These are phyloP conservation scores for Globisporangium rhizosaccharum DNA, from an alignment of 352 stramenopile genomes.

Conservation along the genomic window DNA sequence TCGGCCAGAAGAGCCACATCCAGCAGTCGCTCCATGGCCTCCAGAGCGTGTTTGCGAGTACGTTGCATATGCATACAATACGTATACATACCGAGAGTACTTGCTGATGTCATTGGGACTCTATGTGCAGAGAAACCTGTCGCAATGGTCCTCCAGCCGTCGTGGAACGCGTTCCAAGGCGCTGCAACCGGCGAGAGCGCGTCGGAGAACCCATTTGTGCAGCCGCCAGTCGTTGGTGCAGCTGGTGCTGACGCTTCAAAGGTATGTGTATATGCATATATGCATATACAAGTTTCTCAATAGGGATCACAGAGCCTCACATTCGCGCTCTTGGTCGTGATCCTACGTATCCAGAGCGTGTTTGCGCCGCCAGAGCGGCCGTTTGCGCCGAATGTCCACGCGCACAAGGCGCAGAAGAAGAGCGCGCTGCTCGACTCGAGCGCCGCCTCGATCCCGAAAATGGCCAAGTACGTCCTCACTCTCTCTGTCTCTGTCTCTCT, in stretches of 20 bases:
- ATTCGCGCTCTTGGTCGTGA: not conserved
- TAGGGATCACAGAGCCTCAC: not conserved
- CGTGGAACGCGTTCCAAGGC: conserved; percentile 50
- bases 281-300: not conserved
- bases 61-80: not conserved
- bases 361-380: conserved; percentile 27
- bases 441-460: conserved; percentile 26
- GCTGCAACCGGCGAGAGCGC: conserved; percentile 28
- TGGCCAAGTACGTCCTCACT: conserved; percentile 28
- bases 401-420: conserved; percentile 33
- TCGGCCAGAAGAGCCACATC: conserved; percentile 56
- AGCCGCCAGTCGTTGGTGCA: conserved; percentile 30
- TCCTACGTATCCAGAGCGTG: conserved; percentile 15
- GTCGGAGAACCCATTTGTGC: conserved; percentile 45
- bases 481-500: not conserved
- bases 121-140: conserved; percentile 25
- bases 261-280: not conserved
- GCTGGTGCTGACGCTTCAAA: not conserved
- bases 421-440: conserved; percentile 32
- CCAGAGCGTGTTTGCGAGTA: conserved; percentile 37
- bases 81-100: no score
- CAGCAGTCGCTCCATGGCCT: conserved; percentile 52
- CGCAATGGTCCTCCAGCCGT: conserved; percentile 33
- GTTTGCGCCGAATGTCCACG: conserved; percentile 31
- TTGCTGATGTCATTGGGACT: no score